Evolutionary conservation across 495 filamentous ascomycete species (phyloP), one percentile per base, ranked within the genome.

Genomic region (Xylaria bambusicola): DNA sequence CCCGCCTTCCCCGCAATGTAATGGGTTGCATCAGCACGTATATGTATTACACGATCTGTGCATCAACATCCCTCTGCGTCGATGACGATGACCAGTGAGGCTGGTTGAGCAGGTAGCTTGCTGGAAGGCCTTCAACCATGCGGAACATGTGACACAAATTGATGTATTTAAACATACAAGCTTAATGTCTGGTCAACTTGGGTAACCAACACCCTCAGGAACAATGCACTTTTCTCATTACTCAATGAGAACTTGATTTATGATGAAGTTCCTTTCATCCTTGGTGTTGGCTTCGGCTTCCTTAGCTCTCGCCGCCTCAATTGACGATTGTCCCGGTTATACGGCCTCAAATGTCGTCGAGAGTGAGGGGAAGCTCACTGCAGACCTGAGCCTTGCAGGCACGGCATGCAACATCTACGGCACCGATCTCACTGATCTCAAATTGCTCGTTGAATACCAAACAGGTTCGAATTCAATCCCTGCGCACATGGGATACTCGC

Each of bases 391-490:
- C 10, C 78, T 93, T 5, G 84, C 86, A 5, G 87, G 88, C 1
- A 61, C 77, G 20, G 77, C 83, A 17, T 93, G 90, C 72, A 85
- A 90, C 70, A 75, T 79, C 15, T 92, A 90, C 66, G 85, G 89
- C 21, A 77, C 76, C 3, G 90, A 93, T 64, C 48, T 93, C 49
- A 66, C 72, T 36, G 75, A 85, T 38, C 75, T 93, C 56, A 86
- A 79, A 58, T 72, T 93, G 38, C 72, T 84, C 20, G 89, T 92
- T 36, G 86, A 87, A 46, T 91, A 91, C 63, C 86, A 93, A 67
- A 85, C 82, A n/a, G 80, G 88, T 91, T 55, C 71, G 82, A 80
- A 26, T 29, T 27, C 18, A 33, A 35, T 40, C 40, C 27, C 20
- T 13, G 26, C 3, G 21, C 0, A 18, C 15, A 29, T 24, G 0